Evolutionary conservation across 805 yeast species (phyloP).

Genomic region (Hanseniaspora mollemarum): DNA sequence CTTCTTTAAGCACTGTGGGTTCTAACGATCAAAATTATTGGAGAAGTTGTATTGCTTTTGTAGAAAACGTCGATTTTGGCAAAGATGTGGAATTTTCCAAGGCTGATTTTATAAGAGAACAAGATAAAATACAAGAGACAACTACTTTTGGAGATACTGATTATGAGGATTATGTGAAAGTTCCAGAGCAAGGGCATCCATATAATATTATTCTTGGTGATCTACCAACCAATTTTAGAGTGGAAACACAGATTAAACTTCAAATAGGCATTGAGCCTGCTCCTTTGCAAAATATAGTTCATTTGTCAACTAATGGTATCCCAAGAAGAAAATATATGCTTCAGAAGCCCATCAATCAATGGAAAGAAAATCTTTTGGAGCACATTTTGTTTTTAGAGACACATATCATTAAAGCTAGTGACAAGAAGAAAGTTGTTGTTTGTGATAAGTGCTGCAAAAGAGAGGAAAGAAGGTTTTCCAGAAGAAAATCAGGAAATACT

Average conservation of each 20-base stretch:
- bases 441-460: slow-evolving; percentile 84
- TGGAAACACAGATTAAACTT: slow-evolving; percentile 88
- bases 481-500: slow-evolving; percentile 72
- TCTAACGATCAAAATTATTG: slow-evolving; percentile 1
- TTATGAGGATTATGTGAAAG: slow-evolving; percentile 2
- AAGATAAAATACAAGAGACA: not conserved
- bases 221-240: slow-evolving; percentile 74
- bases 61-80: slow-evolving; percentile 8
- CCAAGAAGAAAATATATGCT: slow-evolving; percentile 77
- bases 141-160: slow-evolving; percentile 11
- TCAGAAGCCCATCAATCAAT: slow-evolving; percentile 30
- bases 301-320: slow-evolving; percentile 76
- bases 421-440: slow-evolving; percentile 51
- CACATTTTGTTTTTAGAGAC: slow-evolving; percentile 62
- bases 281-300: slow-evolving; percentile 60
- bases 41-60: slow-evolving; percentile 3
- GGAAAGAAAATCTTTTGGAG: slow-evolving; percentile 40
- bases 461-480: slow-evolving; percentile 85
- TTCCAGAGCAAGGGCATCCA: slow-evolving; percentile 5
- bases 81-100: slow-evolving; percentile 1
- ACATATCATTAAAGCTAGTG: slow-evolving; percentile 56
- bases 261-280: slow-evolving; percentile 59
- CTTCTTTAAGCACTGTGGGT: not conserved
- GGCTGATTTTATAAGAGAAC: slow-evolving; percentile 11
- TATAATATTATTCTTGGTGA: slow-evolving; percentile 5